A percentile compares a stretch with the other conserved stretches of the same genome.
These are phyloP conservation scores for Melaleuca quinquenervia DNA, from an alignment of 345 rosid species.

Conservation along the genomic window DNA sequence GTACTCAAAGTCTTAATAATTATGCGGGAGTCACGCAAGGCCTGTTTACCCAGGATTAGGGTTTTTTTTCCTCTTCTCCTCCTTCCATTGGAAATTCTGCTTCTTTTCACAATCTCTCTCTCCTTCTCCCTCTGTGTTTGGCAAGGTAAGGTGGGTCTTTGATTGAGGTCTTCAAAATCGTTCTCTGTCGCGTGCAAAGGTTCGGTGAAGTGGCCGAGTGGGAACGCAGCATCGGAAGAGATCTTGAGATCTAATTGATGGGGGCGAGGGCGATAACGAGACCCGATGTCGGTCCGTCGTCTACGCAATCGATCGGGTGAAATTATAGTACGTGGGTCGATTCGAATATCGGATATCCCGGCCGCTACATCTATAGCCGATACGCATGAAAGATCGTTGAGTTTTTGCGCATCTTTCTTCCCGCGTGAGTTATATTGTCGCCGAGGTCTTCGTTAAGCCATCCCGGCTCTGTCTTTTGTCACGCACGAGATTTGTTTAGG, in stretches of 20 bases:
- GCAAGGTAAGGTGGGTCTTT: background rate
- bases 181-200: background rate
- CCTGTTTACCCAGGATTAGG: background rate
- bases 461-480: background rate
- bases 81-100: background rate
- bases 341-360: background rate
- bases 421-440: accelerated
- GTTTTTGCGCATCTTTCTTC: background rate
- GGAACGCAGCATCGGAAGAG: background rate
- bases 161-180: background rate
- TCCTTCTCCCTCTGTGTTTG: too few species aligned
- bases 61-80: background rate
- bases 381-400: too few species aligned
- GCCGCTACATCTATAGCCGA: background rate
- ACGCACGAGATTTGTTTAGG: background rate
- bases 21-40: background rate
- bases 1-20: background rate
- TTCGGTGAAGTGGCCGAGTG: background rate
- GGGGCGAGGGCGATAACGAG: accelerated
- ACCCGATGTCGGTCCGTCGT: background rate
- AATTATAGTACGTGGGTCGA: background rate
- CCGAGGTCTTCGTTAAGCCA: background rate
- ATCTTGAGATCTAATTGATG: background rate
- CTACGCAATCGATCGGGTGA: background rate
- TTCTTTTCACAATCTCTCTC: background rate